Evolutionary conservation across 306 rosid species (phyloP).

Genomic region (Sphenostylis stenocarpa): DNA sequence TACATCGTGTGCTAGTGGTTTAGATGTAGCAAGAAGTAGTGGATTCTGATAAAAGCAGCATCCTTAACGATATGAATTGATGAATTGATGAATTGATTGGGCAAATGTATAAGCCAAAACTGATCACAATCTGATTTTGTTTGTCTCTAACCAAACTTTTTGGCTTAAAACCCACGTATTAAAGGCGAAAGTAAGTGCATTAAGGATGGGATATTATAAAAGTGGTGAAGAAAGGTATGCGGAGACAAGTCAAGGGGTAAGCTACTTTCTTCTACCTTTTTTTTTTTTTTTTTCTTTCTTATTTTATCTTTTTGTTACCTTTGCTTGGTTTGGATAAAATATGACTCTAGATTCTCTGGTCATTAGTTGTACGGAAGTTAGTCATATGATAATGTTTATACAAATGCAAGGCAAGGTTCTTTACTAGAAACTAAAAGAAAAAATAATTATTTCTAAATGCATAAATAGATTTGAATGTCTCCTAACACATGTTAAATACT

Average conservation of each 20-base stretch:
- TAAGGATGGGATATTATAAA: slow-evolving; percentile 6
- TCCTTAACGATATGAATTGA: background rate
- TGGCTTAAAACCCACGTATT: slow-evolving; percentile 1
- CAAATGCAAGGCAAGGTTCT: too few species aligned
- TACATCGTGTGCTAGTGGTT: slow-evolving; percentile 33
- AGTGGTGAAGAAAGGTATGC: slow-evolving; percentile 7
- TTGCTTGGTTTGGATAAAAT: background rate
- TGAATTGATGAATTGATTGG: slow-evolving; percentile 7
- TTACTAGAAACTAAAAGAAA: too few species aligned
- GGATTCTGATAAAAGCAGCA: slow-evolving; percentile 34
- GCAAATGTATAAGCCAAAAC: slow-evolving; percentile 13
- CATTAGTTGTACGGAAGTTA: background rate
- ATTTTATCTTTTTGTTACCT: background rate
- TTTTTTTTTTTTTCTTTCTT: too few species aligned
- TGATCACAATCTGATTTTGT: slow-evolving; percentile 17
- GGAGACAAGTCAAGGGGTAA: slow-evolving; percentile 27
- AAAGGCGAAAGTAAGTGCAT: slow-evolving; percentile 4
- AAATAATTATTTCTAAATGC: too few species aligned
- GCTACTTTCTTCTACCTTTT: background rate
- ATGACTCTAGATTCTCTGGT: background rate
- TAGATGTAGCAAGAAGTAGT: slow-evolving; percentile 1
- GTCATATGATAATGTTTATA: background rate
- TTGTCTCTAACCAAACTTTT: slow-evolving; percentile 3
- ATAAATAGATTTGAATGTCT: too few species aligned
- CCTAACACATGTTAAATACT: too few species aligned